These are phyloP conservation scores for Aphanomyces cochlioides DNA, from an alignment of 352 stramenopile genomes.

Conservation along the genomic window DNA sequence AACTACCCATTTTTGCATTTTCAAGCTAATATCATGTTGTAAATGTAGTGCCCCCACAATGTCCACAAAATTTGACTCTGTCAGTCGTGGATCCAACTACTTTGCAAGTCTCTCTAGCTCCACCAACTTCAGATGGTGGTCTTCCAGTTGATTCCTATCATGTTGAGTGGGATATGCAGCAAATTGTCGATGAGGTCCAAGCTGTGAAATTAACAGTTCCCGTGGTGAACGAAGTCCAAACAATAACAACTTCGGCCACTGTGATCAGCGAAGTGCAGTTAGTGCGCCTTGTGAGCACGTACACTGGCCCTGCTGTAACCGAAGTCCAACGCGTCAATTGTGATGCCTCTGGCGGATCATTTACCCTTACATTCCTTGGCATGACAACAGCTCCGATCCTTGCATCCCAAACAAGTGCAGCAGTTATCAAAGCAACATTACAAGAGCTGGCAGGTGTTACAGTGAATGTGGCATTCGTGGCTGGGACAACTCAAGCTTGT, in stretches of 20 bases:
- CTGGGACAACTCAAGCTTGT: constrained; percentile 58
- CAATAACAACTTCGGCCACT: constrained; percentile 66
- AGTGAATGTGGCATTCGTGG: constrained; percentile 77
- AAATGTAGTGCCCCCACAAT: constrained; percentile 46
- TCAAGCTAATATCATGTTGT: neutral
- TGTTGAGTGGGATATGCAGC: constrained; percentile 83
- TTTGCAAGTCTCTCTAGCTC: constrained; percentile 70
- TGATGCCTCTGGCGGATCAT: constrained; percentile 87
- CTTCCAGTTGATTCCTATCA: constrained; percentile 82
- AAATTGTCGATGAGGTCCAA: constrained; percentile 83
- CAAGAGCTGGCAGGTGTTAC: constrained; percentile 88
- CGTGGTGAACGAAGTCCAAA: constrained; percentile 67
- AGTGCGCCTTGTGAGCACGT: constrained; percentile 79
- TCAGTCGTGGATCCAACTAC: constrained; percentile 84
- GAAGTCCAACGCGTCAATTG: constrained; percentile 91
- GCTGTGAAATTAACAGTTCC: constrained; percentile 56
- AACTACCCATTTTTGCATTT: neutral
- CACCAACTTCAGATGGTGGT: constrained; percentile 82
- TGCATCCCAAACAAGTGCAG: constrained; percentile 59
- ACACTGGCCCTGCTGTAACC: constrained; percentile 42
- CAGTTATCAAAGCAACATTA: constrained; percentile 80
- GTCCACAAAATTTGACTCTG: constrained; percentile 71
- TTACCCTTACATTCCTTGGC: constrained; percentile 80
- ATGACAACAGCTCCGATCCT: constrained; percentile 87
- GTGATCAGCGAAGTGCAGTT: constrained; percentile 85